Evolutionary conservation across 441 rosid genomes (phyloP), one percentile per base, ranked within the genome.

Genomic region (Bocquillonia castaneifolia): DNA sequence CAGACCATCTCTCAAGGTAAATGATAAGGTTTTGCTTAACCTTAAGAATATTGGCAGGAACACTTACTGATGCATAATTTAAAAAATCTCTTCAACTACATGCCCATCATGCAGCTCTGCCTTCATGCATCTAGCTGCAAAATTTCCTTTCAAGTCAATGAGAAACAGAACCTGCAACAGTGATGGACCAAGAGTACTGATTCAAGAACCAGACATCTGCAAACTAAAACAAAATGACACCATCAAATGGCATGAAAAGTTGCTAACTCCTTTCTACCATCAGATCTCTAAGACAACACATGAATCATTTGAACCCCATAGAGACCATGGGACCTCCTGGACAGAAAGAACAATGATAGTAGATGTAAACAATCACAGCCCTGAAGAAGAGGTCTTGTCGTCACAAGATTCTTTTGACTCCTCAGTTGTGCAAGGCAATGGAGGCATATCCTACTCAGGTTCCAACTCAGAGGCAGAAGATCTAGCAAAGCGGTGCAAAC

Each of bases 1-100:
- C 99, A 40, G 99, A 95, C 79, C 97, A 92, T 72, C 98, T 95
- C 48, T 95, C 99, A 72, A 95, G 99, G 99, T 95, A 81, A 74
- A 64, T 60, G 69, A 59, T 10, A 40, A 34, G 13, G 32, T 69
- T 63, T 40, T 51, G 72, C 65, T 69, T 57, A 25, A 37, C 66
- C 58, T 54, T 58, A 55, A 56, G 51, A 53, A 52, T 29, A 57
- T 72, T 28, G 42, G 59, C 62, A 40, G 32, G 66, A 62, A 53
- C 47, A 57, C 17, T 31, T 62, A 51, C 45, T 48, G 22, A 51
- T 40, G 22, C 44, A 59, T 52, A 37, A 76, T 66, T n/a, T 68
- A 45, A 65, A 59, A 59, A 55, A 67, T 56, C 57, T 66, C 61
- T 66, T 67, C 70, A 52, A 59, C 66, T 62, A 67, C 75, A 57